Evolutionary conservation across 164 flowering plant genomes (phyloP).

Genomic region (Stephania yunnanensis): DNA sequence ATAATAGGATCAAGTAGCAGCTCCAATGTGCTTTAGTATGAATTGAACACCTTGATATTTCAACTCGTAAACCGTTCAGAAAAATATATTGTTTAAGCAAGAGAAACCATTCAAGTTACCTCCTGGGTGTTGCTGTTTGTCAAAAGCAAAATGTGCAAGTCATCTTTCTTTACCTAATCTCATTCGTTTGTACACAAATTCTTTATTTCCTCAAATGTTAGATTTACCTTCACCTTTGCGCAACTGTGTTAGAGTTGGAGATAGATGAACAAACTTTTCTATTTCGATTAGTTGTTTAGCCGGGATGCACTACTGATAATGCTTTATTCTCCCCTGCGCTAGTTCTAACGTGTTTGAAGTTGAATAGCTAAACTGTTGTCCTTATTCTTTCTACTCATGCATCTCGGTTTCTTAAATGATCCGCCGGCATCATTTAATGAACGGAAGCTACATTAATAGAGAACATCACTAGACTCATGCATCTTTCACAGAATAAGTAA

Average conservation of each 20-base stretch:
- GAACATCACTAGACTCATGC: not conserved
- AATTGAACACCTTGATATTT: not conserved
- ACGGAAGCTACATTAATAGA: not conserved
- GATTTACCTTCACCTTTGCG: not conserved
- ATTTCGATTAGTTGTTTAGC: not conserved
- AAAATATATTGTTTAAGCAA: not conserved
- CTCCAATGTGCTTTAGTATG: not conserved
- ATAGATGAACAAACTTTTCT: not conserved
- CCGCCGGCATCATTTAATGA: not conserved
- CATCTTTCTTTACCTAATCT: not conserved
- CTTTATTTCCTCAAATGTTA: not conserved
- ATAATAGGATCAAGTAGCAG: not conserved
- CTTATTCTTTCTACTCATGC: not conserved
- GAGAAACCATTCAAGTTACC: not conserved
- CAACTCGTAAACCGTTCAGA: not conserved
- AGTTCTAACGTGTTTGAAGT: not conserved
- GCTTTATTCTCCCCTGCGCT: not conserved
- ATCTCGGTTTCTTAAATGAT: not conserved
- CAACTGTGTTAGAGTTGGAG: not conserved
- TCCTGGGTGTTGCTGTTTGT: not conserved
- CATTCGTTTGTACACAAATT: not conserved
- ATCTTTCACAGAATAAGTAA: not conserved
- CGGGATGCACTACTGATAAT: not conserved
- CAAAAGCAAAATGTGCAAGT: not conserved
- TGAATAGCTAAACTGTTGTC: not conserved